Evolutionary conservation across 2,329 filamentous ascomycete species (phyloP), one percentile per base, ranked within the genome.

Genomic region (Penicillium occitanis): DNA sequence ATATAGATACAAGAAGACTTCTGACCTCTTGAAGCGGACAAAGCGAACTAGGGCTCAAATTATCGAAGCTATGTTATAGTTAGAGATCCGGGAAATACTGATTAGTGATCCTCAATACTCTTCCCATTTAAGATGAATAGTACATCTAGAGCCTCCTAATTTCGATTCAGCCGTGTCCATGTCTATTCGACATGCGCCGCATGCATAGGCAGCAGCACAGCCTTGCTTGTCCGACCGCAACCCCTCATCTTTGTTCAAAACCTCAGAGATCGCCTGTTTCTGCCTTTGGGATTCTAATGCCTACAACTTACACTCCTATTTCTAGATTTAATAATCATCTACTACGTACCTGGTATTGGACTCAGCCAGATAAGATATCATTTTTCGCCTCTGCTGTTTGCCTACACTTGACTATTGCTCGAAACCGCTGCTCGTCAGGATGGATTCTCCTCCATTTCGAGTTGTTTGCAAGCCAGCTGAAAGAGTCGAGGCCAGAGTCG

Each of bases 51-150:
- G 61, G 11, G 19, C 61, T 53, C 61, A 63, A 11, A 53, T 53
- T 17, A 44, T 63, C 13, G 22, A 63, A 40, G 46, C 61, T 10
- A 17, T 63, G n/a, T 37, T 63, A 19, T 63, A 42, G 22, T 40
- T 40, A 53, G 3, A n/a, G 28, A 55, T 37, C 17, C 14, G n/a
- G 17, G 2, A 13, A 37, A 19, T 19, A 11, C 19, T 37, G n/a
- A 55, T 35, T n/a, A 30, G 25, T 19, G 50, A 53, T 55, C 28
- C 3, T 55, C 30, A 6, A 19, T 55, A 19, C 2, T 22, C n/a
- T 7, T 13, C 28, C 28, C 13, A 19, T 35, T 35, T 5, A 55
- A 4, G 5, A 22, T 22, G 51, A 2, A 22, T 19, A 55, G 10
- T 13, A 6, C 28, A 13, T 35, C 10, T 30, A 35, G 28, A 37